phyloP scores from a whole-genome alignment of 371 early-diverging fungal species.

The Mortierella sp. region DNA sequence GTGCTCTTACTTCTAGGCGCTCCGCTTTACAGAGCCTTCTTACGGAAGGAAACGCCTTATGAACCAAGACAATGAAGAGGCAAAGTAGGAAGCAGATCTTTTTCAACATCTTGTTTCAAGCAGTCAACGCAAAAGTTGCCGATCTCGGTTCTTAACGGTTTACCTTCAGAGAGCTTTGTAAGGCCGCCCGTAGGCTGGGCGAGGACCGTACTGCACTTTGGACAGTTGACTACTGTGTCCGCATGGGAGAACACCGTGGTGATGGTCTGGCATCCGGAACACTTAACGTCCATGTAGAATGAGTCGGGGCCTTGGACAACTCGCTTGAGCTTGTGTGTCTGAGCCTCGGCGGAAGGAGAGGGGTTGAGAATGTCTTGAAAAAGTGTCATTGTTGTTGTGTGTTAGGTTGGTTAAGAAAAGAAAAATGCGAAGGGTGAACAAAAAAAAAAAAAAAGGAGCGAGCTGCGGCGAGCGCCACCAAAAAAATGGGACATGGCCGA shows the following conservation, averaged over 20 bases:
- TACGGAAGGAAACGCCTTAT: conserved; percentile 47
- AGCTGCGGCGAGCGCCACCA: conserved; percentile 14
- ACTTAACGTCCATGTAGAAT: conserved; percentile 99
- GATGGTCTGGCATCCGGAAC: conserved; percentile 95
- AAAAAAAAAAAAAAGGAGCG: background rate
- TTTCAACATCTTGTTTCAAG: too few species aligned
- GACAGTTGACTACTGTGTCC: conserved; percentile 98
- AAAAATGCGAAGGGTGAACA: background rate
- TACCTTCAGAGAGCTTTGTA: conserved; percentile 91
- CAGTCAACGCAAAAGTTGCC: too few species aligned
- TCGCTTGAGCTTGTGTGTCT: conserved; percentile 98
- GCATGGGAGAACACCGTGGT: conserved; percentile 99
- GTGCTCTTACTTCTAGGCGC: too few species aligned
- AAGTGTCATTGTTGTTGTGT: conserved; percentile 55
- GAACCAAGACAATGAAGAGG: too few species aligned
- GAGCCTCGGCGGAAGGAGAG: conserved; percentile 87
- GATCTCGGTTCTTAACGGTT: too few species aligned
- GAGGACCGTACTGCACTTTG: conserved; percentile 94
- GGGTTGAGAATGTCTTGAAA: conserved; percentile 99
- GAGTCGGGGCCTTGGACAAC: conserved; percentile 99
- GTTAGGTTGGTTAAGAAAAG: background rate
- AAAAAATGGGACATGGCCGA: background rate
- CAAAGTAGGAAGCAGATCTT: too few species aligned
- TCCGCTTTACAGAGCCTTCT: conserved; percentile 43
- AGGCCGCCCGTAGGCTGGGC: conserved; percentile 99